Conservation (phyloP, 371 early-diverging fungal species). For the Dichotomocladium elegans region DNA sequence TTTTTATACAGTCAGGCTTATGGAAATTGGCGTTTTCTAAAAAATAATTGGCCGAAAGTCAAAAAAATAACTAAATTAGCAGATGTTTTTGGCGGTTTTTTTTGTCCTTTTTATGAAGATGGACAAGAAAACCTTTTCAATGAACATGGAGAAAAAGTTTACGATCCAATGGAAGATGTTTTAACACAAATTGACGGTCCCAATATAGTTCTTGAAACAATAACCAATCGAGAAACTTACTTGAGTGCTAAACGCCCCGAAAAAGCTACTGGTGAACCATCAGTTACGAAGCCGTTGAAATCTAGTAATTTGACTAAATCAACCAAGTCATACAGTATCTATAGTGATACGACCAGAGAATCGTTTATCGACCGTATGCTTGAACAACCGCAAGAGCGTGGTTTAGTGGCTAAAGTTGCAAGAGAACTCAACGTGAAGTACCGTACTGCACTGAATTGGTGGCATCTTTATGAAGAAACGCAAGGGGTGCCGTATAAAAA, state of each 20-base stretch:
- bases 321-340: neutral
- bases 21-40: no score
- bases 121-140: neutral
- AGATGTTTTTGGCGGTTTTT: no score
- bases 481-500: neutral
- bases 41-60: no score
- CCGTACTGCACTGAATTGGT: neutral
- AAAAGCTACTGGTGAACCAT: neutral
- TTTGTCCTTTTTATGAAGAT: constrained; percentile 7
- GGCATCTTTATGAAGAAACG: neutral
- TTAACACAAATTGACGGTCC: constrained; percentile 2
- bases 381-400: neutral
- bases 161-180: constrained; percentile 5
- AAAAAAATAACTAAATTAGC: no score
- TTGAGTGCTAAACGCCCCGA: neutral
- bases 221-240: neutral
- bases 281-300: neutral
- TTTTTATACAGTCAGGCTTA: no score
- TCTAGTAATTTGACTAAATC: neutral
- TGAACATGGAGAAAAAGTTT: constrained; percentile 2
- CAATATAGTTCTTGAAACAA: constrained; percentile 1
- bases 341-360: neutral
- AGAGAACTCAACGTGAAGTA: neutral
- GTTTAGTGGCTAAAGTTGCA: neutral
- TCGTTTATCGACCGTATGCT: constrained; percentile 1